Percentiles rank a stretch among this genome's conserved stretches.
Conservation (phyloP, 140 eudicot species). For the Ambrosia hybrid region DNA sequence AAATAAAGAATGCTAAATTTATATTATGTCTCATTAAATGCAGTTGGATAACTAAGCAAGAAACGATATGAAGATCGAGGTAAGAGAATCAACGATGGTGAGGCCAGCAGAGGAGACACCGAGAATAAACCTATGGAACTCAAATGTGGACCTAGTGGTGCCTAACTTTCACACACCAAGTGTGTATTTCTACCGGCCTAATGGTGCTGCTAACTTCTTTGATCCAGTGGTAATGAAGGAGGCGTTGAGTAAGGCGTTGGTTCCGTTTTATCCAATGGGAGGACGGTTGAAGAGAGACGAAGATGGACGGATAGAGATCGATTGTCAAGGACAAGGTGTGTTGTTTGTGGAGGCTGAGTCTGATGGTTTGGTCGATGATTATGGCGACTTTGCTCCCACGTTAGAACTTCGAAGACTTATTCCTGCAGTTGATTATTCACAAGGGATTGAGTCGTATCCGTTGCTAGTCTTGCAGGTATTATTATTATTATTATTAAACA, state of each 20-base stretch:
- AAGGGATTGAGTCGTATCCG: slow-evolving; percentile 58
- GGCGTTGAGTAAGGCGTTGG: slow-evolving; percentile 60
- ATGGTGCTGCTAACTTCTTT: slow-evolving; percentile 56
- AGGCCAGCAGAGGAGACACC: slow-evolving; percentile 73
- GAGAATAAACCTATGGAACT: slow-evolving; percentile 55
- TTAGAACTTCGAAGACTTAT: slow-evolving; percentile 60
- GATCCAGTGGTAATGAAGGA: slow-evolving; percentile 54
- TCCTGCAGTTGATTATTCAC: slow-evolving; percentile 75
- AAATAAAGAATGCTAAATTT: too few relatives aligned
- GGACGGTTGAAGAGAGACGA: slow-evolving; percentile 68
- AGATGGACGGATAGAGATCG: slow-evolving; percentile 74
- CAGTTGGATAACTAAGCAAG: neutral
- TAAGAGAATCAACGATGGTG: slow-evolving; percentile 69
- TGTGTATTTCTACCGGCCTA: slow-evolving; percentile 70
- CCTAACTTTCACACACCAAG: slow-evolving; percentile 77
- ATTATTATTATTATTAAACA: too few relatives aligned
- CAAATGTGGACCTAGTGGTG: slow-evolving; percentile 76
- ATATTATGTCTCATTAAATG: neutral
- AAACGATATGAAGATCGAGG: slow-evolving; percentile 53
- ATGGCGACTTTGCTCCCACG: slow-evolving; percentile 84
- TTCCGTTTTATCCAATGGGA: slow-evolving; percentile 77
- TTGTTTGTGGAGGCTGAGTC: slow-evolving; percentile 78
- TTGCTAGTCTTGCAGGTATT: slow-evolving; percentile 71
- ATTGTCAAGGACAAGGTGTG: slow-evolving; percentile 82
- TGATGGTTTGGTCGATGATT: slow-evolving; percentile 58